Evolutionary conservation across 352 stramenopile species (phyloP), one percentile per base, ranked within the genome.

Genomic region (Phytophthora ohioensis): DNA sequence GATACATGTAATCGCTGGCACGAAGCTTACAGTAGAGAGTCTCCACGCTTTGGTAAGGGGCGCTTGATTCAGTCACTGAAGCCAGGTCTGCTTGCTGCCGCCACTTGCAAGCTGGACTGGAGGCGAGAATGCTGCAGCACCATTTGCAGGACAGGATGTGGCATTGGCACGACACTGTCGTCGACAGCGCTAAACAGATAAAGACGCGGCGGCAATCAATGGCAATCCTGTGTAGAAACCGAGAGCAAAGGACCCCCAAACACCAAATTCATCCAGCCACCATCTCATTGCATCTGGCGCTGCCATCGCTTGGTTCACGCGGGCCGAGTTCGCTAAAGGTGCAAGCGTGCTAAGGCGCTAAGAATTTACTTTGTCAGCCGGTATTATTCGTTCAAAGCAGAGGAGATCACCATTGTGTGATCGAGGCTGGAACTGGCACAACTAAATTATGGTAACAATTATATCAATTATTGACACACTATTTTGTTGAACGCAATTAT

Each of bases 141-240:
- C 21, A 27, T 27, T 27, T 27, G 21, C 21, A 27, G 21, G 21
- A 27, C 21, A 27, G 21, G 21, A 27, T 27, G 21, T 27, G 3
- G 27, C 53, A n/a, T 32, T 51, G 54, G 36, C 58, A 43, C 52
- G 36, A 36, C 30, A 17, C 17, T 45, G 39, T 45, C 39, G 58
- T 27, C 45, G 63, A 49, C 63, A 54, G 31, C 13, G 36, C 45
- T 59, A 55, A 55, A 52, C 32, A 71, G 30, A 21, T 56, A 71
- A 67, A 69, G 38, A 64, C 61, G 51, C 41, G 51, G 46, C 54
- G 39, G 31, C 32, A 41, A 34, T 17, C 45, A 21, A 5, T 41
- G 34, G 11, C 17, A 45, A 32, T 32, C n/a, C 30, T 31, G 6
- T 32, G 32, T 42, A 43, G 49, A 56, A 43, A 41, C n/a, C 41